phyloP scores from a whole-genome alignment of 495 filamentous ascomycete species.

The Xeromyces bisporus region DNA sequence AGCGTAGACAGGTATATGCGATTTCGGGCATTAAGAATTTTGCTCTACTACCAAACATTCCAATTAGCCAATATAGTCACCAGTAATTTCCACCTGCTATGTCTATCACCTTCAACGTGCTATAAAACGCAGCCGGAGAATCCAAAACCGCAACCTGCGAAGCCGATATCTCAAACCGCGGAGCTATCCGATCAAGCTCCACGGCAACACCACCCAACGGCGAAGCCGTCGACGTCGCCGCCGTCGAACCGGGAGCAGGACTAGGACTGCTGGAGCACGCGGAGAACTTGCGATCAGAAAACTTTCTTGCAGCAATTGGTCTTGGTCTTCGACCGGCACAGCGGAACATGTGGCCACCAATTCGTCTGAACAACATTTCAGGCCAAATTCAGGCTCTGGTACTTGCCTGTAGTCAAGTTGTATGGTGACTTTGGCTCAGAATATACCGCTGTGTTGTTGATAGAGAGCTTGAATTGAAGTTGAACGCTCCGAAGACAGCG shows the following conservation, averaged over 20 bases:
- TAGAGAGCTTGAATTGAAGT: too few species aligned
- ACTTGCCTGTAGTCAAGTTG: too few species aligned
- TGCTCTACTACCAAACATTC: slow-evolving; percentile 32
- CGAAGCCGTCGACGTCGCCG: slow-evolving; percentile 16
- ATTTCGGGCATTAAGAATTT: slow-evolving; percentile 60
- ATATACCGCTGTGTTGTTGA: too few species aligned
- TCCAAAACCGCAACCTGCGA: slow-evolving; percentile 66
- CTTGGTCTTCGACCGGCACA: slow-evolving; percentile 17
- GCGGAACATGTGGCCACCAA: slow-evolving; percentile 23
- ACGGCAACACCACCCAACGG: slow-evolving; percentile 41
- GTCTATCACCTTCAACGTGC: slow-evolving; percentile 72
- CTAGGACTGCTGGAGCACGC: slow-evolving; percentile 10
- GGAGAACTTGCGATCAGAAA: slow-evolving; percentile 26
- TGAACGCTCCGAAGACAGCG: too few species aligned
- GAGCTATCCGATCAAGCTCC: slow-evolving; percentile 78
- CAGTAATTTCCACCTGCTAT: too few species aligned
- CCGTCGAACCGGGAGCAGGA: slow-evolving; percentile 9
- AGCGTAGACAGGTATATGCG: slow-evolving; percentile 85
- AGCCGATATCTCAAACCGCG: slow-evolving; percentile 70
- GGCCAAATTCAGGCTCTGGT: too few species aligned
- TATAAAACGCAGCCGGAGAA: slow-evolving; percentile 71
- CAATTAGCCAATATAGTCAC: slow-evolving; percentile 3
- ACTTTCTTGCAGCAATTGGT: slow-evolving; percentile 13
- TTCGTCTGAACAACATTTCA: slow-evolving; percentile 25
- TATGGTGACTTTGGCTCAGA: too few species aligned